phyloP scores from a whole-genome alignment of 306 rosid species.

The Casuarina cunninghamiana region DNA sequence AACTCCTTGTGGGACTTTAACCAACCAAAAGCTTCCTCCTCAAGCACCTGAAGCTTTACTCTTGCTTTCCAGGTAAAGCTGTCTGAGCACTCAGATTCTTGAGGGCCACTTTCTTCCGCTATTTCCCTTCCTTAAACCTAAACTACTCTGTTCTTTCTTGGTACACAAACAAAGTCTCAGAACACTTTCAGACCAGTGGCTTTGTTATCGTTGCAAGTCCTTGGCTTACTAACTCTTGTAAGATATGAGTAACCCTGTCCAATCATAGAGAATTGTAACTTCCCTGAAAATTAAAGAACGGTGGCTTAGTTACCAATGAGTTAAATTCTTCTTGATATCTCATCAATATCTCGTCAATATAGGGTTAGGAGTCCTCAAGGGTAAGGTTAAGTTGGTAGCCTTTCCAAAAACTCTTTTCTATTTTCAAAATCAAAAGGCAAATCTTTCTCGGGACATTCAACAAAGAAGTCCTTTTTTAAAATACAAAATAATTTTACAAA shows the following conservation, averaged over 20 bases:
- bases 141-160: neutral
- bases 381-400: neutral
- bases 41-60: neutral
- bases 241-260: neutral
- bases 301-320: neutral
- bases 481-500: no score
- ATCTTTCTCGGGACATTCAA: no score
- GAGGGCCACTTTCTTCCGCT: neutral
- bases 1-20: neutral
- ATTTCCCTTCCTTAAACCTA: conserved; percentile 1
- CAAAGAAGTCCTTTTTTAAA: no score
- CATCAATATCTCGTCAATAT: neutral
- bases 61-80: neutral
- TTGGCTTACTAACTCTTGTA: neutral
- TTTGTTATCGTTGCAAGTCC: neutral
- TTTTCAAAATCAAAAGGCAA: no score
- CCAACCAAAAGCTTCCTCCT: neutral
- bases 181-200: neutral
- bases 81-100: neutral
- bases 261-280: neutral
- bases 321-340: neutral
- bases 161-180: neutral
- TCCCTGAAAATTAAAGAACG: neutral
- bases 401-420: no score
- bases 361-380: neutral